Conservation (phyloP, 1,139 yeast genomes). For the Wickerhamomyces sp. region DNA sequence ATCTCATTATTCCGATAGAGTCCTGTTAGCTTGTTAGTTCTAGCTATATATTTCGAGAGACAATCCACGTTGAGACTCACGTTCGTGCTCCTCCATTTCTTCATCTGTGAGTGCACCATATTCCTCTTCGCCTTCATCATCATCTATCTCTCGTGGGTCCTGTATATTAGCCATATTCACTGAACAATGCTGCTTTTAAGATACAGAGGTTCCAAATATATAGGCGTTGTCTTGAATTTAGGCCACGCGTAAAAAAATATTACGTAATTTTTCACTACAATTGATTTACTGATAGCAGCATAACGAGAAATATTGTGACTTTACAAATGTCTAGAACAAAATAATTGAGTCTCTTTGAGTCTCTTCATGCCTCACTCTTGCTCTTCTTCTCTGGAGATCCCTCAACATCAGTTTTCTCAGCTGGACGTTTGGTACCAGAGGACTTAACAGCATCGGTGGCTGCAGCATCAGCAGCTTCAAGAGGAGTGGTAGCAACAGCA, state of each 20-base stretch:
- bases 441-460: no score
- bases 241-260: neutral
- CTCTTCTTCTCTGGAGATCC: conserved; percentile 24
- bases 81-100: conserved; percentile 7
- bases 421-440: conserved; percentile 16
- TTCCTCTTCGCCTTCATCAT: conserved; percentile 3
- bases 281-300: no score
- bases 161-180: conserved; percentile 11
- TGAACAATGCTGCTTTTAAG: neutral
- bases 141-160: conserved; percentile 10
- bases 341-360: neutral
- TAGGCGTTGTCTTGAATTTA: no score
- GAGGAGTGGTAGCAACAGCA: neutral
- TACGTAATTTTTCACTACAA: neutral
- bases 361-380: conserved; percentile 13
- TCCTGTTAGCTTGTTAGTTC: neutral
- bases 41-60: no score
- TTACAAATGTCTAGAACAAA: no score
- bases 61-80: no score
- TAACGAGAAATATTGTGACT: no score
- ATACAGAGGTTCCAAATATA: no score
- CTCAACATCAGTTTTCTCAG: conserved; percentile 11
- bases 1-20: conserved; percentile 10
- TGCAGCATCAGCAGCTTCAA: conserved; percentile 9
- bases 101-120: conserved; percentile 12